phyloP scores from a whole-genome alignment of 2,329 filamentous ascomycete species.

The Acrocalymma vagum region DNA sequence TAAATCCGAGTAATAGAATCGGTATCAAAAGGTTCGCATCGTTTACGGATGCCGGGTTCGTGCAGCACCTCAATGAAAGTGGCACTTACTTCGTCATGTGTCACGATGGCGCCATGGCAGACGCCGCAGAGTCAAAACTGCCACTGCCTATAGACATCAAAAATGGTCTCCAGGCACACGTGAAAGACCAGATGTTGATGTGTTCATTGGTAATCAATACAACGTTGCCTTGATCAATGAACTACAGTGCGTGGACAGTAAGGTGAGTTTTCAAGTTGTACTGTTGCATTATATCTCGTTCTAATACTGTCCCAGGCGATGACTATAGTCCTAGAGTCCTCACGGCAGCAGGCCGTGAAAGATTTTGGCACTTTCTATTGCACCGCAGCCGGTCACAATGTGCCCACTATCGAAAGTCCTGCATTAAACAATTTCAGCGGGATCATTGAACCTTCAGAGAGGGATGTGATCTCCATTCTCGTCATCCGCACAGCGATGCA shows the following conservation, averaged over 20 bases:
- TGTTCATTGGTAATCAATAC: too few species aligned
- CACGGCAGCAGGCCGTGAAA: slow-evolving; percentile 27
- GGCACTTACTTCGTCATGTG: slow-evolving; percentile 74
- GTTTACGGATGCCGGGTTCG: slow-evolving; percentile 60
- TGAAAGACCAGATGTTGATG: slow-evolving; percentile 63
- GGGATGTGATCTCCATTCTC: slow-evolving; percentile 8
- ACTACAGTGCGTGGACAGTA: slow-evolving; percentile 70
- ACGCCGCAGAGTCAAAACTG: slow-evolving; percentile 26
- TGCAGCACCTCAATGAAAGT: slow-evolving; percentile 61
- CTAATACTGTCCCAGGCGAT: slow-evolving; percentile 23
- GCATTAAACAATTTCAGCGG: slow-evolving; percentile 3
- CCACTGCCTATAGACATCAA: slow-evolving; percentile 23
- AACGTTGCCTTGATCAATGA: slow-evolving; percentile 72
- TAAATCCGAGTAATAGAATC: slow-evolving; percentile 52
- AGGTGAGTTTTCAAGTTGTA: too few species aligned
- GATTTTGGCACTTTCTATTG: slow-evolving; percentile 46
- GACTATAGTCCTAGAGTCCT: slow-evolving; percentile 28
- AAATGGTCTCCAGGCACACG: slow-evolving; percentile 55
- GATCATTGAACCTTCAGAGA: slow-evolving; percentile 8
- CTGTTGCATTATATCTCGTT: slow-evolving; percentile 26
- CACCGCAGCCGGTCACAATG: too few species aligned
- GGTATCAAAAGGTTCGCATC: slow-evolving; percentile 59
- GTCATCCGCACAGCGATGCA: slow-evolving; percentile 7
- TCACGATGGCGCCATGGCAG: slow-evolving; percentile 65
- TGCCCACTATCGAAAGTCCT: not conserved